Conservation (phyloP, 1,284 basidiomycete genomes). For the Ustilago shanxiensis region DNA sequence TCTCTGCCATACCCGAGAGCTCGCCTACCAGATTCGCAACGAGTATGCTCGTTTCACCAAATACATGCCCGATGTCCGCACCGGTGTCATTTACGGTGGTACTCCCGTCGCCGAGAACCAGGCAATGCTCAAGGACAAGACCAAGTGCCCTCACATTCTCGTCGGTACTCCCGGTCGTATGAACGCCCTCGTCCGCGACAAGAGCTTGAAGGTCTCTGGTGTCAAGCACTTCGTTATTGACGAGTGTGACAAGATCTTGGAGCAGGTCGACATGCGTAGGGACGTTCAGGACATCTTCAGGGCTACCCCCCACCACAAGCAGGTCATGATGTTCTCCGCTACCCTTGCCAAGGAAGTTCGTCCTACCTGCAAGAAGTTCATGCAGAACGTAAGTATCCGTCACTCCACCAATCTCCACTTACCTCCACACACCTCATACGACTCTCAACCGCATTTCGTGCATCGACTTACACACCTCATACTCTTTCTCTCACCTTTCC, state of each 20-base stretch:
- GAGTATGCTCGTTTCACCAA: slow-evolving; percentile 99
- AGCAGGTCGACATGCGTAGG: slow-evolving; percentile 99
- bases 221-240: slow-evolving; percentile 93
- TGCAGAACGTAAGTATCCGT: slow-evolving; percentile 89
- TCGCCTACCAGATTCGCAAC: slow-evolving; percentile 99
- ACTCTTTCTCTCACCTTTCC: not conserved
- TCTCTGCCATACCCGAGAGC: slow-evolving; percentile 98
- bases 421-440: not conserved
- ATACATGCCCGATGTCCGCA: slow-evolving; percentile 99
- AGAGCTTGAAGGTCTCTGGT: slow-evolving; percentile 65
- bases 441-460: too few relatives aligned
- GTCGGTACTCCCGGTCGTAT: slow-evolving; percentile 91
- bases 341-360: slow-evolving; percentile 97
- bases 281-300: slow-evolving; percentile 99
- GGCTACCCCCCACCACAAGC: slow-evolving; percentile 99
- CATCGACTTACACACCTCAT: not conserved
- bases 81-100: slow-evolving; percentile 97
- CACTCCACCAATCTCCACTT: not conserved
- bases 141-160: slow-evolving; percentile 97
- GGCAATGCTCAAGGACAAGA: slow-evolving; percentile 94
- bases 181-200: slow-evolving; percentile 69
- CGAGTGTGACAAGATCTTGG: slow-evolving; percentile 99
- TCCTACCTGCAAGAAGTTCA: slow-evolving; percentile 99
- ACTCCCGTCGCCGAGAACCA: slow-evolving; percentile 94
- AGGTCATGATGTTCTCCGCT: slow-evolving; percentile 99